Conservation (phyloP, 345 rosid genomes). For the Eutrema japonicum region DNA sequence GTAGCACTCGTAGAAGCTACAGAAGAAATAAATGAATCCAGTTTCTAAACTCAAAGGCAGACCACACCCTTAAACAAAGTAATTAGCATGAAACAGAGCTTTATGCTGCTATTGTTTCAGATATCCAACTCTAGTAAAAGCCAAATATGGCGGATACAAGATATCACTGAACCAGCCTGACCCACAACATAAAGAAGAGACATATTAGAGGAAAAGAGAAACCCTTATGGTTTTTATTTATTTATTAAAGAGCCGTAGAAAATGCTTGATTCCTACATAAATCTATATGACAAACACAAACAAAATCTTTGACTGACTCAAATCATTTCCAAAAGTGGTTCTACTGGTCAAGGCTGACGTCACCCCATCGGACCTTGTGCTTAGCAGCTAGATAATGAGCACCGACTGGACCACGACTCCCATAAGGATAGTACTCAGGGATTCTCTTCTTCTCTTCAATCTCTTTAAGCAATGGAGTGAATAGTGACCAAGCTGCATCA, state of each 20-base stretch:
- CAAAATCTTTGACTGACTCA: conserved; percentile 7
- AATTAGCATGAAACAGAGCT: background rate
- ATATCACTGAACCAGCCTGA: background rate
- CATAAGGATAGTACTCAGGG: conserved; percentile 93
- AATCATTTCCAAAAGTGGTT: background rate
- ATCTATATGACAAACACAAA: conserved; percentile 28
- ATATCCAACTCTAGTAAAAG: background rate
- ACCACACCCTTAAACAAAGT: background rate
- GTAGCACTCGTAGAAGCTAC: background rate
- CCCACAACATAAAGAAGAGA: background rate
- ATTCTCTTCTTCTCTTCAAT: conserved; percentile 75
- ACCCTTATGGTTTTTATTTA: conserved; percentile 22
- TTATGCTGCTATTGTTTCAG: background rate
- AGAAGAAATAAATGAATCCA: background rate
- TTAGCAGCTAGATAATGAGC: conserved; percentile 98
- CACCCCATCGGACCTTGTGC: conserved; percentile 95
- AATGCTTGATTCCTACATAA: conserved; percentile 31
- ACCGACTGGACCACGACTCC: conserved; percentile 99
- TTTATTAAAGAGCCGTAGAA: conserved; percentile 30
- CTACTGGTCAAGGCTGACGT: conserved; percentile 66
- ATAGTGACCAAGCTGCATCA: conserved; percentile 92
- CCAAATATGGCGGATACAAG: background rate
- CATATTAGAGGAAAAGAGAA: background rate
- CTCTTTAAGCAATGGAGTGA: conserved; percentile 84
- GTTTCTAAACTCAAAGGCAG: background rate